Evolutionary conservation across 140 eudicot species (phyloP), one percentile per base, ranked within the genome.

Genomic region (Ambrosia hybrid): DNA sequence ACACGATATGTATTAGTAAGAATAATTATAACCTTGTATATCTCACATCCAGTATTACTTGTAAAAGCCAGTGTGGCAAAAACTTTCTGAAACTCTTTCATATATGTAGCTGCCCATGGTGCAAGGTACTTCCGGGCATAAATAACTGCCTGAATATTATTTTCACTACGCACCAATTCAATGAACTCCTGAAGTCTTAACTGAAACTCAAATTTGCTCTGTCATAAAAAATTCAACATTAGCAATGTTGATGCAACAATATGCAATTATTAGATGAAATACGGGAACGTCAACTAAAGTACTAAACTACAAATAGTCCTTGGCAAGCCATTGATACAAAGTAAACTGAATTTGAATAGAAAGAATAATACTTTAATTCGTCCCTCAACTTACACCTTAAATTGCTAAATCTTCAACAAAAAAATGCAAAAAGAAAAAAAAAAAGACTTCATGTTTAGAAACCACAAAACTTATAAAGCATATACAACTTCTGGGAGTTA

Each of bases 191-290:
- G 99, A 52, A 94, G 87, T 76, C 99, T 90, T 74, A 94, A 75
- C 79, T 94, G 97, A 78, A 94, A 94, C 84, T 94, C 97, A 60
- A 94, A 88, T 77, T 90, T 94, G 82, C 99, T 91, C 97, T 94
- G 95, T 67, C 59, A 80, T 56, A 46, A 51, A 61, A 36, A 49
- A 51, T 14, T 16, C 56, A 26, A 65, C 11, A 39, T 80, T 38
- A 76, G 60, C 12, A 9, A 75, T 55, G 74, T 73, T 64, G 13
- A 73, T 5, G 34, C 41, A 57, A 73, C 41, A 55, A 26, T 65
- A 65, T 8, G 62, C 2, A 57, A 6, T 2, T 30, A 30, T 2
- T 30, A 30, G 26, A 30, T 30, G 34, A 30, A 30, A 30, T 30
- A 30, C 0, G 34, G 34, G 34, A 30, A 30, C 34, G 2, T 30